Evolutionary conservation across 2,329 filamentous ascomycete species (phyloP).

Genomic region (Ascocoryne sarcoides): DNA sequence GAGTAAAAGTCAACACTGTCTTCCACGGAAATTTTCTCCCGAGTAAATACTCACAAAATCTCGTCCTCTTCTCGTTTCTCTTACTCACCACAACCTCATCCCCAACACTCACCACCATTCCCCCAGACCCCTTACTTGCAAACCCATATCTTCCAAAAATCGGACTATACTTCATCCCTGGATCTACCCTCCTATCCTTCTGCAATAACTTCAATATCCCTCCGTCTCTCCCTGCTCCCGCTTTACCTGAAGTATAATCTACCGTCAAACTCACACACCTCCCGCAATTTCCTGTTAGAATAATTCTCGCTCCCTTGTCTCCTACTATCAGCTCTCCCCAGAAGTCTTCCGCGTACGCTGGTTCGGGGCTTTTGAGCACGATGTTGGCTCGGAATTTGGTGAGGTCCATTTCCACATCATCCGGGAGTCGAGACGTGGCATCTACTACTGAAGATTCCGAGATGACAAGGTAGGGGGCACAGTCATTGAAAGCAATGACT

Average conservation of each 20-base stretch:
- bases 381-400: conserved; percentile 67
- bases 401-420: conserved; percentile 47
- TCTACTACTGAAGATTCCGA: conserved; percentile 61
- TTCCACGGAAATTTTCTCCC: too few relatives aligned
- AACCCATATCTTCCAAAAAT: conserved; percentile 70
- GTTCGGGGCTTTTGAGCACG: conserved; percentile 49
- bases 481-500: conserved; percentile 63
- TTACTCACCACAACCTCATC: conserved; percentile 38
- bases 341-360: conserved; percentile 60
- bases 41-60: conserved; percentile 39
- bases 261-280: conserved; percentile 64
- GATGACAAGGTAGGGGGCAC: conserved; percentile 65
- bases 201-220: conserved; percentile 60
- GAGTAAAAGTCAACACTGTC: too few relatives aligned
- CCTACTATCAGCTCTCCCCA: conserved; percentile 38
- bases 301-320: conserved; percentile 31
- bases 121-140: conserved; percentile 29
- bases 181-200: conserved; percentile 61
- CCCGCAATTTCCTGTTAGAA: conserved; percentile 60
- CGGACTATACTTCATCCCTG: conserved; percentile 57
- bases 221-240: conserved; percentile 47
- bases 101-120: conserved; percentile 34
- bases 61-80: conserved; percentile 35
- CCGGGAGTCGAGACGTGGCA: conserved; percentile 48
- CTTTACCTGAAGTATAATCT: conserved; percentile 57